A percentile compares a stretch with the other conserved stretches of the same genome.
Evolutionary conservation across 805 yeast genomes (phyloP).

Genomic region (Saccharomycopsis babjevae): DNA sequence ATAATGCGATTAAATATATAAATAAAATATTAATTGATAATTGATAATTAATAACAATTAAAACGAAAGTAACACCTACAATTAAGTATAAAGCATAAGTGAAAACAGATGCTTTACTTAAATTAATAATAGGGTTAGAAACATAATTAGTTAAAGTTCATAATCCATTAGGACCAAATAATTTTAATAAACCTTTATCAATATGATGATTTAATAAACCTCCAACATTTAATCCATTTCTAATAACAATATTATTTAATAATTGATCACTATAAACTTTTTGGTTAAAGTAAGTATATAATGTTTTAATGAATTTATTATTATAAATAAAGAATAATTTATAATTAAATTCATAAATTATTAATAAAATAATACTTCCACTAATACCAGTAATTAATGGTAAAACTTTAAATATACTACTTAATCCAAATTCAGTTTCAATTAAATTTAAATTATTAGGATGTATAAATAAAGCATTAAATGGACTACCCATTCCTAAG

Average conservation of each 20-base stretch:
- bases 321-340: constrained; percentile 16
- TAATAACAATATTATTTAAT: constrained; percentile 21
- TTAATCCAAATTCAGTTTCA: constrained; percentile 21
- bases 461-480: constrained; percentile 20
- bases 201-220: constrained; percentile 20
- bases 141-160: constrained; percentile 7
- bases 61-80: constrained; percentile 6
- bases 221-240: constrained; percentile 20
- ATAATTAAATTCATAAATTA: constrained; percentile 20
- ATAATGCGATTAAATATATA: constrained; percentile 7
- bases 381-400: constrained; percentile 14
- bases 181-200: constrained; percentile 22
- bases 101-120: constrained; percentile 13
- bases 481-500: constrained; percentile 21
- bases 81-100: constrained; percentile 12
- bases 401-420: constrained; percentile 19
- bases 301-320: constrained; percentile 13
- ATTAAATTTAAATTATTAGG: constrained; percentile 20
- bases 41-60: constrained; percentile 1
- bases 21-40: constrained; percentile 3
- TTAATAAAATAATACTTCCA: constrained; percentile 16
- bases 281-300: constrained; percentile 20
- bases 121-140: constrained; percentile 13
- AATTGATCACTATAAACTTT: constrained; percentile 22
- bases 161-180: constrained; percentile 21